Percentiles rank a stretch among this genome's conserved stretches.
phyloP scores from a whole-genome alignment of 441 rosid species.

The Rhodomyrtus psidioides region DNA sequence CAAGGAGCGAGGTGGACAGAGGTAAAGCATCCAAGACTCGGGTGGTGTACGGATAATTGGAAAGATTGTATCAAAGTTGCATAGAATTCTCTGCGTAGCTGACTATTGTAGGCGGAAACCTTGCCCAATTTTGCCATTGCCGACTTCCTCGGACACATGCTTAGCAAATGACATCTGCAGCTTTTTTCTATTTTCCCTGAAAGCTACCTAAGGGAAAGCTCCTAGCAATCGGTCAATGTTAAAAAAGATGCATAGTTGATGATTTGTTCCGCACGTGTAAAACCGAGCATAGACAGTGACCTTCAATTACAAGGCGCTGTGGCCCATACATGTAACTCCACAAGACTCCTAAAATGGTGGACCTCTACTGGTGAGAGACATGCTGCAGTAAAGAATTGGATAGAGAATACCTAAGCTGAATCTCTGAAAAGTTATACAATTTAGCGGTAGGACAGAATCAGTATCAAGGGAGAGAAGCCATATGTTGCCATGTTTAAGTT shows the following conservation, averaged over 20 bases:
- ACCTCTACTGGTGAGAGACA: neutral
- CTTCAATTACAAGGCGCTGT: neutral
- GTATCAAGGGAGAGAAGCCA: neutral
- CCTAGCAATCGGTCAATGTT: neutral
- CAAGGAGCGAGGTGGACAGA: neutral
- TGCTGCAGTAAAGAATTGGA: neutral
- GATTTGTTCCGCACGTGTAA: neutral
- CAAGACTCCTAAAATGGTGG: neutral
- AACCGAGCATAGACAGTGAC: neutral
- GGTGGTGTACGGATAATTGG: neutral
- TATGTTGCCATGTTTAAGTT: neutral
- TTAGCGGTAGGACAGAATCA: neutral
- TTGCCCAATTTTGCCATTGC: neutral
- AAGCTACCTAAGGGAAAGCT: neutral
- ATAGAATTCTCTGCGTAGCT: neutral
- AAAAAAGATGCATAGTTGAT: neutral
- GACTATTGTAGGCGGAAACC: neutral
- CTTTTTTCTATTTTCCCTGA: neutral
- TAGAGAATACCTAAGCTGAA: neutral
- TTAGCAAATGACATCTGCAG: neutral
- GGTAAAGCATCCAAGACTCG: neutral
- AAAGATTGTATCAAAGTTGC: neutral
- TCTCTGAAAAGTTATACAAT: neutral
- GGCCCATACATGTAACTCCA: neutral
- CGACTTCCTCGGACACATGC: neutral